Evolutionary conservation across 1,284 basidiomycete species (phyloP).

Genomic region (Boletus mariae): DNA sequence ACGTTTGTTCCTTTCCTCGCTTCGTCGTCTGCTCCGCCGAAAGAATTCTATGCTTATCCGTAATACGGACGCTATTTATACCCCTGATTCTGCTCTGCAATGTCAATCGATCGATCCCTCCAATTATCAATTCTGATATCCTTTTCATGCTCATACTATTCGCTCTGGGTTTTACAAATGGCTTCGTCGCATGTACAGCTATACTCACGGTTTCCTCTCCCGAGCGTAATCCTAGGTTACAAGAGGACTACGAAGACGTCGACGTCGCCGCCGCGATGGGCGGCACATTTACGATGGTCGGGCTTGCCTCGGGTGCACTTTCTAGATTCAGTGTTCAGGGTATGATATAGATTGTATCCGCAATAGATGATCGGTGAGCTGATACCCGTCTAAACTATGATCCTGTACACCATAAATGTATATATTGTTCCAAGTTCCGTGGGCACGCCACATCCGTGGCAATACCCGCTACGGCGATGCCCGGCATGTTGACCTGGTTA

Average conservation of each 20-base stretch:
- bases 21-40: conserved; percentile 63
- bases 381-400: background rate
- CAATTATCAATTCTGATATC: conserved; percentile 67
- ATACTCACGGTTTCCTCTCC: conserved; percentile 73
- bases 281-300: conserved; percentile 75
- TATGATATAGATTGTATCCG: background rate
- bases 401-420: background rate
- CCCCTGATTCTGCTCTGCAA: conserved; percentile 87
- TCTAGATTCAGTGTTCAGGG: conserved; percentile 67
- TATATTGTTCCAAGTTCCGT: background rate
- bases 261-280: conserved; percentile 80
- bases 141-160: conserved; percentile 72
- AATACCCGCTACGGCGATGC: no score
- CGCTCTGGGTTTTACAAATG: conserved; percentile 69
- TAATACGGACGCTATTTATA: conserved; percentile 72
- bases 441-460: no score
- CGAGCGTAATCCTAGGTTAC: conserved; percentile 65
- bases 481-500: no score
- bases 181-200: conserved; percentile 64
- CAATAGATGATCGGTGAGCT: background rate
- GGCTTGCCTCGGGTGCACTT: conserved; percentile 71
- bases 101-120: conserved; percentile 45
- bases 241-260: conserved; percentile 65
- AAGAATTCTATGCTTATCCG: conserved; percentile 57
- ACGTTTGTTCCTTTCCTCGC: conserved; percentile 60